Base-by-base conservation (phyloP, 176 grass and related monocot genomes). In the Alopecurus myosuroides region DNA sequence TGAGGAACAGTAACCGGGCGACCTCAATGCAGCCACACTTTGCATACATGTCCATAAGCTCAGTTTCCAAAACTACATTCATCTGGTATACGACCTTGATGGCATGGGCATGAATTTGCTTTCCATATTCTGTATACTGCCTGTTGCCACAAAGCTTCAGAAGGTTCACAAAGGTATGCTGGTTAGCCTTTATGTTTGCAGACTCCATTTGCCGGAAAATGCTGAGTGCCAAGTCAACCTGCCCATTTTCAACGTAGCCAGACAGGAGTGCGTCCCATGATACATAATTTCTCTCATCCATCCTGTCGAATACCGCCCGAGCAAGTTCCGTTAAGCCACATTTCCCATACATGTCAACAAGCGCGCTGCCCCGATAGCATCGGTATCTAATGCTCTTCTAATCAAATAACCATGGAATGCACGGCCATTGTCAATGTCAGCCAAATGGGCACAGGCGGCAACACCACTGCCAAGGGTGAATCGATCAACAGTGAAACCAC, bases 201-300 rank as follows among this genome's bases (percentile, higher is more conserved):
- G 78, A 81, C 56, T 76, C 37, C 92, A 94, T 86, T 63, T 79
- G 56, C 29, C 31, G 76, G 51, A 85, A 93, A 63, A 85, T 72
- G 34, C 74, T 57, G 26, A 90, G 77, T 58, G 82, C 88, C 79
- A 66, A 42, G 31, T 86, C 88, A 46, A 85, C 82, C 34, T 77
- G 40, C 25, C 80, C 74, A 44, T 94, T 82, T 71, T 90, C 82
- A 68, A 90, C 92, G 9, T 63, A 94, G 35, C 86, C 86, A 52
- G 88, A 79, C 39, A 94, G 80, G 63, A 93, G 85, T 15, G 92
- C 79, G 88, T 90, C 81, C 88, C 92, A 94, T 15, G 88, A 83
- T 8, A 88, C 82, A 44, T 83, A 73, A 70, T 94, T 94, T 30
- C 67, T 94, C n/a, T 90, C 70, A 74, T 83, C 77, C 82, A 93